These are phyloP conservation scores for Russula sp. DNA, from an alignment of 768 basidiomycete species.

Conservation along the genomic window DNA sequence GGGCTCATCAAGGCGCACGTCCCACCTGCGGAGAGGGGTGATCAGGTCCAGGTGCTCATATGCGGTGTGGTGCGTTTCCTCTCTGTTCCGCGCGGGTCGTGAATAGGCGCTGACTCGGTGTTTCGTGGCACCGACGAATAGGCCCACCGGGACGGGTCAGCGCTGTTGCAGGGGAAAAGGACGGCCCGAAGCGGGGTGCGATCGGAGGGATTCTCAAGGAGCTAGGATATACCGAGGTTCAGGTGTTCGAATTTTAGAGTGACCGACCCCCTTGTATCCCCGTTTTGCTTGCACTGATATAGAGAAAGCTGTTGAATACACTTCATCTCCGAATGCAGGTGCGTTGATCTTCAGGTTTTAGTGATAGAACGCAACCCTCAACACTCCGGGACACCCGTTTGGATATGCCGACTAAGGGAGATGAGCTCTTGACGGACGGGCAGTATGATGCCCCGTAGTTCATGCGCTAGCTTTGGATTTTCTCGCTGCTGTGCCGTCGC, in stretches of 20 bases:
- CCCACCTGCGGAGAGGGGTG: slow-evolving; percentile 51
- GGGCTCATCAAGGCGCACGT: slow-evolving; percentile 73
- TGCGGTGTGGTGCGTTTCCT: slow-evolving; percentile 54
- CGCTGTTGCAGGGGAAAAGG: slow-evolving; percentile 86
- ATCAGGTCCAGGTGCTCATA: slow-evolving; percentile 84
- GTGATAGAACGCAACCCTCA: too few relatives aligned
- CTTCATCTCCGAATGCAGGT: background rate
- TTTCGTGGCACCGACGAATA: slow-evolving; percentile 25
- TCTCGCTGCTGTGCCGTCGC: too few relatives aligned
- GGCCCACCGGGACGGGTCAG: slow-evolving; percentile 87
- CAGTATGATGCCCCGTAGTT: too few relatives aligned
- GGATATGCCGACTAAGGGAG: too few relatives aligned
- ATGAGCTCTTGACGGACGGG: too few relatives aligned
- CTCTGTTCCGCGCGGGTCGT: background rate
- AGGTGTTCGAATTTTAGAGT: slow-evolving; percentile 45
- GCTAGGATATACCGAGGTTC: slow-evolving; percentile 76
- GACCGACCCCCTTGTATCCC: background rate
- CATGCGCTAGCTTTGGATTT: too few relatives aligned
- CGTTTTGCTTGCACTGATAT: background rate
- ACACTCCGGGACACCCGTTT: too few relatives aligned
- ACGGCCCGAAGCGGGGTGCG: slow-evolving; percentile 80
- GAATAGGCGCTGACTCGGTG: background rate
- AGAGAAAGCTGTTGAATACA: background rate
- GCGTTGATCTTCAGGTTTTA: too few relatives aligned
- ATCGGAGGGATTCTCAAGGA: slow-evolving; percentile 81